Conservation (phyloP, 176 grass and related monocot species). For the Oryza meridionalis region DNA sequence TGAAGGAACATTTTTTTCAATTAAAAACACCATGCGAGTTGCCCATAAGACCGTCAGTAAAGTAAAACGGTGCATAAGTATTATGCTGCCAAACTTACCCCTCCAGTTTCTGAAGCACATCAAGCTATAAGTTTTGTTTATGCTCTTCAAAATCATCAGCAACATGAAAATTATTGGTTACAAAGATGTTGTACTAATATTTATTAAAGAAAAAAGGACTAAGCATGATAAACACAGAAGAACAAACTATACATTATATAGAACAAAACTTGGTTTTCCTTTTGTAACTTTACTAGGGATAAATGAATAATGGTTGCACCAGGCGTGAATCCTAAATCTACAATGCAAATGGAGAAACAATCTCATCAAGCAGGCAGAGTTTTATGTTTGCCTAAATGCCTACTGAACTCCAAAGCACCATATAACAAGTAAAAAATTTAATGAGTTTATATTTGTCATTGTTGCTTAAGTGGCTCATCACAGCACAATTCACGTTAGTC, state of each 20-base stretch:
- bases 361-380: neutral
- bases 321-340: neutral
- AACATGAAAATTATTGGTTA: neutral
- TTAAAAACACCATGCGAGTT: neutral
- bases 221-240: neutral
- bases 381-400: neutral
- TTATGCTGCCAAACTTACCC: neutral
- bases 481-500: neutral
- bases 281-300: neutral
- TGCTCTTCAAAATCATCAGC: neutral
- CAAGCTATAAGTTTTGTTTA: neutral
- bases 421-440: neutral
- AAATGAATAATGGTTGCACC: neutral
- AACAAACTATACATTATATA: neutral
- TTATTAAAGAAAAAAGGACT: neutral
- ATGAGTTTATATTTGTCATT: neutral
- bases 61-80: neutral
- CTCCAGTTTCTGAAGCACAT: neutral
- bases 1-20: neutral
- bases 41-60: neutral
- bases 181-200: neutral
- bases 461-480: slow-evolving; percentile 3
- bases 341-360: neutral
- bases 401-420: neutral
- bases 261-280: neutral